Conservation (phyloP, 1,284 basidiomycete genomes). For the Leccinum glutinopallens region DNA sequence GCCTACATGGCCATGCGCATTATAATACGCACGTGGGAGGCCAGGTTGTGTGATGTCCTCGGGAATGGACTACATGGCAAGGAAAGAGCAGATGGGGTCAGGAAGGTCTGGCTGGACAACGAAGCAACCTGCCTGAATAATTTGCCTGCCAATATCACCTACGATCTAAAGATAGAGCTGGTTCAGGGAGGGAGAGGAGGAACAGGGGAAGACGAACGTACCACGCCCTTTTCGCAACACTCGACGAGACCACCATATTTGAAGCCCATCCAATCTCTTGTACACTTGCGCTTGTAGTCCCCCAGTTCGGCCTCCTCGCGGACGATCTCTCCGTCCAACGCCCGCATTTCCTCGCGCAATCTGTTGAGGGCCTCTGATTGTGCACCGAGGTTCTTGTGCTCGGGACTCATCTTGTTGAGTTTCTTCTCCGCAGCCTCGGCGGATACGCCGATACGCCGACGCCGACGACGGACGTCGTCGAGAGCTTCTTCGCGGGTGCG, state of each 20-base stretch:
- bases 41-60: slow-evolving; percentile 83
- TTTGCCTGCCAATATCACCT: slow-evolving; percentile 75
- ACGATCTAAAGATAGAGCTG: slow-evolving; percentile 57
- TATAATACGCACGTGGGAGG: slow-evolving; percentile 73
- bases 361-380: slow-evolving; percentile 80
- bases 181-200: slow-evolving; percentile 5
- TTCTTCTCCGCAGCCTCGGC: slow-evolving; percentile 91
- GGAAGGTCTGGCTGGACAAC: neutral
- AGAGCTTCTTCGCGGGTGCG: slow-evolving; percentile 85
- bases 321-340: slow-evolving; percentile 83
- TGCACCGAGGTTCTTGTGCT: slow-evolving; percentile 81
- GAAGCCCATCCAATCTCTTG: slow-evolving; percentile 75
- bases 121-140: slow-evolving; percentile 60
- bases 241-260: slow-evolving; percentile 91
- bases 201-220: slow-evolving; percentile 41
- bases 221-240: slow-evolving; percentile 81
- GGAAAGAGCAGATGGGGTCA: slow-evolving; percentile 4
- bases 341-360: slow-evolving; percentile 77
- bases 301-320: slow-evolving; percentile 81
- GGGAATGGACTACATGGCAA: slow-evolving; percentile 70
- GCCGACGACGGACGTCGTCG: slow-evolving; percentile 73
- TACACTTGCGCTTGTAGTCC: slow-evolving; percentile 81
- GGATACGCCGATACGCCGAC: slow-evolving; percentile 67
- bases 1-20: slow-evolving; percentile 62
- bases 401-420: slow-evolving; percentile 87